phyloP scores from a whole-genome alignment of 2,329 filamentous ascomycete genomes.

The Zymoseptoria brevis region DNA sequence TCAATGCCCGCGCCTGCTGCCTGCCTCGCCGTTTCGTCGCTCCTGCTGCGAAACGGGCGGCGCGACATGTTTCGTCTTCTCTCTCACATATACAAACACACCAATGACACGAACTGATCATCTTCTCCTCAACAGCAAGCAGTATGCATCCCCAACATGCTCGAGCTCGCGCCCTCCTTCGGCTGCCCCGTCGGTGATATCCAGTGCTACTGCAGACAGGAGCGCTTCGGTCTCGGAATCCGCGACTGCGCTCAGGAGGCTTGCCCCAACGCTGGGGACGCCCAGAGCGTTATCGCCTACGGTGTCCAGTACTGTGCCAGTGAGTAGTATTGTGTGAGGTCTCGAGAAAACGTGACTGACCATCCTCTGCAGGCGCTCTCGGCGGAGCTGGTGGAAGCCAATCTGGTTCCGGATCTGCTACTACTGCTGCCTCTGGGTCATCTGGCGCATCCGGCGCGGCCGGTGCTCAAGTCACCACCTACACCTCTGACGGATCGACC shows the following conservation, averaged over 20 bases:
- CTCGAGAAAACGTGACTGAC: background rate
- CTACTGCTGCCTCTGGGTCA: conserved; percentile 1
- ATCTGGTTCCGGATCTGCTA: conserved; percentile 3
- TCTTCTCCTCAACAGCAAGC: conserved; percentile 2
- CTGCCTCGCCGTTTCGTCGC: background rate
- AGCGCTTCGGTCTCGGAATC: conserved; percentile 32
- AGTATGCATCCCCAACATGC: conserved; percentile 31
- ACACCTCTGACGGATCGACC: conserved; percentile 28
- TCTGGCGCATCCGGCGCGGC: background rate
- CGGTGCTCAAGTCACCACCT: conserved; percentile 22
- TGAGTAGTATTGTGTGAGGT: conserved; percentile 8
- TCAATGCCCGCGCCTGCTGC: background rate
- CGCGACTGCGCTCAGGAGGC: conserved; percentile 33
- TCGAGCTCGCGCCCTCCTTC: conserved; percentile 23
- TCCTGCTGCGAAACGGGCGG: background rate
- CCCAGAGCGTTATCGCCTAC: conserved; percentile 27
- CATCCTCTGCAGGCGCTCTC: background rate
- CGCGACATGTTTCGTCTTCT: background rate
- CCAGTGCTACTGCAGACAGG: conserved; percentile 30
- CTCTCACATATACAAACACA: background rate
- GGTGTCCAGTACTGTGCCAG: conserved; percentile 28
- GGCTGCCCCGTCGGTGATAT: conserved; percentile 27
- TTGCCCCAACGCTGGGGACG: conserved; percentile 25
- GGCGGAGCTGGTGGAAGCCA: conserved; percentile 5
- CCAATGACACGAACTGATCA: background rate